phyloP scores from a whole-genome alignment of 1,139 yeast genomes.

The Yamadazyma dushanensis region DNA sequence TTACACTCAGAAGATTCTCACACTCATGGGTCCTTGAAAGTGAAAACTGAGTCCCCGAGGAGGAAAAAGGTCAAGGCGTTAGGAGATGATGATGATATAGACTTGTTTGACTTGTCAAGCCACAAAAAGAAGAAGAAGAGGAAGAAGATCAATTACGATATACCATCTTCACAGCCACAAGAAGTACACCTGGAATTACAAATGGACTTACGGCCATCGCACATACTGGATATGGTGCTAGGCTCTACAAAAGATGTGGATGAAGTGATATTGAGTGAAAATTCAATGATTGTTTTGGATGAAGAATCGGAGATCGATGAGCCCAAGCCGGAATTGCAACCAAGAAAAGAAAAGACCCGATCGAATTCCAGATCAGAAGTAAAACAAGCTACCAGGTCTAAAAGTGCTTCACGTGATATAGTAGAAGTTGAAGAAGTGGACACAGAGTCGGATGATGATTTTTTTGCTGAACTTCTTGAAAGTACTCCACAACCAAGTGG shows the following conservation, averaged over 20 bases:
- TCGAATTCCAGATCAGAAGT: too few species aligned
- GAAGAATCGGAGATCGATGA: conserved; percentile 1
- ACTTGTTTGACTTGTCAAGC: conserved; percentile 1
- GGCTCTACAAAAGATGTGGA: conserved; percentile 3
- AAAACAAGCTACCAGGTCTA: too few species aligned
- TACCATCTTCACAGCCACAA: neutral
- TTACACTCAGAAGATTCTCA: too few species aligned
- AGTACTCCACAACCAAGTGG: conserved; percentile 2
- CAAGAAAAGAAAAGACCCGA: neutral
- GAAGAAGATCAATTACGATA: neutral
- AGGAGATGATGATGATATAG: conserved; percentile 7
- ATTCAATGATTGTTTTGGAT: neutral
- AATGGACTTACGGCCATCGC: neutral
- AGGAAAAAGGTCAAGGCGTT: neutral
- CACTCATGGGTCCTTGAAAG: too few species aligned
- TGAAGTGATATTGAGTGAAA: neutral
- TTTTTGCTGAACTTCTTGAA: conserved; percentile 1
- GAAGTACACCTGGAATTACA: neutral
- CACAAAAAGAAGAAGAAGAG: conserved; percentile 1
- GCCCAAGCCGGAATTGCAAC: conserved; percentile 1
- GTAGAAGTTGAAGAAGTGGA: neutral
- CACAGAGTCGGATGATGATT: neutral
- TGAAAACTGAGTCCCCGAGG: neutral
- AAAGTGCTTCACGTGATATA: too few species aligned
- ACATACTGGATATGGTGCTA: conserved; percentile 2